Percentiles rank a stretch among this genome's conserved stretches.
phyloP scores from a whole-genome alignment of 2,329 filamentous ascomycete genomes.

The Phaeosphaeriaceae sp. region DNA sequence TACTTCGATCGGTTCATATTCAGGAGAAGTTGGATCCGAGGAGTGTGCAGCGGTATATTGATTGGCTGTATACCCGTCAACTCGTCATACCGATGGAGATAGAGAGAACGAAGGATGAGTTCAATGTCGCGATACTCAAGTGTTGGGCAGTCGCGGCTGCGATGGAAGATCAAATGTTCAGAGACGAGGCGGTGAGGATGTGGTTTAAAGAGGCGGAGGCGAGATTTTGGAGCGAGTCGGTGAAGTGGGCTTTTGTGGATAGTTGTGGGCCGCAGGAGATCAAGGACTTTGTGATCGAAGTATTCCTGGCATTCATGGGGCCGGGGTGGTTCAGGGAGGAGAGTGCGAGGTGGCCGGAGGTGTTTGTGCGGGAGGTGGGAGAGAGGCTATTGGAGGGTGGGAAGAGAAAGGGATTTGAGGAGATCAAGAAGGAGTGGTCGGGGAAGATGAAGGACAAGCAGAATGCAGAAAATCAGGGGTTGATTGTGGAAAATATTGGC shows the following conservation, averaged over 20 bases:
- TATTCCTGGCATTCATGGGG: slow-evolving; percentile 1
- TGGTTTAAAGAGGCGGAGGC: neutral
- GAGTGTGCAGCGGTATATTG: slow-evolving; percentile 17
- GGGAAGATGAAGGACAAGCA: neutral
- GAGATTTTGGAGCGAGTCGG: neutral
- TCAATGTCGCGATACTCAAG: slow-evolving; percentile 7
- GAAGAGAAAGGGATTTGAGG: slow-evolving; percentile 1
- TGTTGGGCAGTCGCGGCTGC: slow-evolving; percentile 7
- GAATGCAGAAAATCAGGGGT: neutral
- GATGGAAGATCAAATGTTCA: slow-evolving; percentile 7
- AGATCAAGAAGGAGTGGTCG: slow-evolving; percentile 2
- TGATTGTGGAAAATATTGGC: neutral
- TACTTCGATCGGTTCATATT: neutral
- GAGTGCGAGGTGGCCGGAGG: slow-evolving; percentile 3
- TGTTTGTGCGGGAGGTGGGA: slow-evolving; percentile 4
- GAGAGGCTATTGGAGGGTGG: slow-evolving; percentile 1
- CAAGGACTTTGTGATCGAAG: slow-evolving; percentile 3
- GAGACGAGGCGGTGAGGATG: neutral
- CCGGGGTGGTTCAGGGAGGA: slow-evolving; percentile 8
- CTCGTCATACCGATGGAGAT: neutral
- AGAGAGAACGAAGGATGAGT: neutral
- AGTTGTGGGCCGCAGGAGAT: neutral
- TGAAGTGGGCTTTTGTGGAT: slow-evolving; percentile 6
- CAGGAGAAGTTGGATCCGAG: slow-evolving; percentile 1
- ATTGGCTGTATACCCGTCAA: slow-evolving; percentile 20